Evolutionary conservation across 116 monocot species (phyloP).

Genomic region (Zostera marina): DNA sequence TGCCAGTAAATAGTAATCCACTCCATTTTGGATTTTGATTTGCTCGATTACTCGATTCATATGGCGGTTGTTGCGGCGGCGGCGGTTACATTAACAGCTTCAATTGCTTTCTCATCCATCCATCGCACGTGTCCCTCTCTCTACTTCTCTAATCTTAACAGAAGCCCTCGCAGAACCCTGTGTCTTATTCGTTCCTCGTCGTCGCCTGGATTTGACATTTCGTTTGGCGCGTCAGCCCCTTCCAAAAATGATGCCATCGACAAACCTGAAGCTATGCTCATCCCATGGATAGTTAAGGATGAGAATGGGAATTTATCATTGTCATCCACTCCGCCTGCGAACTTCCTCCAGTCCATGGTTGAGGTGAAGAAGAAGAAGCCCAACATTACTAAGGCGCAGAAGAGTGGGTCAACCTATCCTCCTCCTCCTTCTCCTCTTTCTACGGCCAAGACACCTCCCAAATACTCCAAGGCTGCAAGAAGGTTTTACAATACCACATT

Average conservation of each 20-base stretch:
- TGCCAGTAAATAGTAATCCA: too few species aligned
- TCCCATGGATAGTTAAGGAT: constrained; percentile 67
- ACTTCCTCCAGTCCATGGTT: constrained; percentile 48
- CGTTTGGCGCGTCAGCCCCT: constrained; percentile 26
- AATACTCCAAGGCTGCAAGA: constrained; percentile 87
- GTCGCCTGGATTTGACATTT: constrained; percentile 36
- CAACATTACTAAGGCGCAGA: constrained; percentile 15
- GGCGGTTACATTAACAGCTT: too few species aligned
- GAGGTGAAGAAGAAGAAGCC: constrained; percentile 25
- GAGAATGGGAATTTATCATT: constrained; percentile 38
- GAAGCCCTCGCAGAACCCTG: constrained; percentile 5
- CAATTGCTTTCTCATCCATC: constrained; percentile 4
- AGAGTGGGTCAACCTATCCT: not conserved
- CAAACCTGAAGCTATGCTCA: constrained; percentile 22
- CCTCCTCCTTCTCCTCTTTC: not conserved
- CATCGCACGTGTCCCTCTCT: constrained; percentile 12
- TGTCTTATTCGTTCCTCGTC: constrained; percentile 11
- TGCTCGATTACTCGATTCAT: too few species aligned
- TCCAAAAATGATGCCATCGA: constrained; percentile 1
- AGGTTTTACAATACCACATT: constrained; percentile 82
- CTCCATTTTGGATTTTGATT: too few species aligned
- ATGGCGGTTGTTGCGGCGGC: too few species aligned
- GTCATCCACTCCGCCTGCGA: constrained; percentile 43
- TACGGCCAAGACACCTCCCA: constrained; percentile 16
- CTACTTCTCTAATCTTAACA: constrained; percentile 8